Conservation (phyloP, 2,329 filamentous ascomycete genomes). For the Nigrograna mackinnonii region DNA sequence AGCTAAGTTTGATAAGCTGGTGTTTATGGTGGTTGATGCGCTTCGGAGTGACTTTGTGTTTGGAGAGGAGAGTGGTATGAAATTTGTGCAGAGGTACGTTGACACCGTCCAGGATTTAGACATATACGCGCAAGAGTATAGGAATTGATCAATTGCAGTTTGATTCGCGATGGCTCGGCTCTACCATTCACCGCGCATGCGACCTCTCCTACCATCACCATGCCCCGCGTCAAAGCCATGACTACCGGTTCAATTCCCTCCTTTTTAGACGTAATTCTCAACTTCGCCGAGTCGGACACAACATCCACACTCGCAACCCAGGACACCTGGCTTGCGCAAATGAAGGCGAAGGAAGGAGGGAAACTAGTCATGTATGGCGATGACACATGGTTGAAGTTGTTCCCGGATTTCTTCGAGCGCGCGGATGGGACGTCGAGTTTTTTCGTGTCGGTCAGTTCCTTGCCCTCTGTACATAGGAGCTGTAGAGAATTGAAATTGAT, state of each 20-base stretch:
- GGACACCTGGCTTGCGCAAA: slow-evolving; percentile 95
- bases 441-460: slow-evolving; percentile 82
- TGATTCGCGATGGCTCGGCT: slow-evolving; percentile 82
- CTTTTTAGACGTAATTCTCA: slow-evolving; percentile 94
- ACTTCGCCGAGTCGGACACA: slow-evolving; percentile 92
- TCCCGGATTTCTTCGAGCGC: slow-evolving; percentile 84
- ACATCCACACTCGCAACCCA: slow-evolving; percentile 84
- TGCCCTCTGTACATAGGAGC: slow-evolving; percentile 34
- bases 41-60: slow-evolving; percentile 91
- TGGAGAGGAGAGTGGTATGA: slow-evolving; percentile 76
- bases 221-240: slow-evolving; percentile 96
- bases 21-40: slow-evolving; percentile 99
- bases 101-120: no score
- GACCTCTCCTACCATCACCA: slow-evolving; percentile 95
- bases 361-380: slow-evolving; percentile 95
- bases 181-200: slow-evolving; percentile 95
- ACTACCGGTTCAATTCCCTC: slow-evolving; percentile 98
- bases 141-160: no score
- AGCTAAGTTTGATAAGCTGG: slow-evolving; percentile 81
- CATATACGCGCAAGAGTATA: no score
- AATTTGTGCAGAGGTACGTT: slow-evolving; percentile 81
- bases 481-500: slow-evolving; percentile 22
- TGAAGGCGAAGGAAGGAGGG: slow-evolving; percentile 67
- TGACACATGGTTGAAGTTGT: slow-evolving; percentile 97
- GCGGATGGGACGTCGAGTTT: slow-evolving; percentile 95